Evolutionary conservation across 192 early-diverging fungal genomes (phyloP).

Genomic region (Umbelopsis vinacea): DNA sequence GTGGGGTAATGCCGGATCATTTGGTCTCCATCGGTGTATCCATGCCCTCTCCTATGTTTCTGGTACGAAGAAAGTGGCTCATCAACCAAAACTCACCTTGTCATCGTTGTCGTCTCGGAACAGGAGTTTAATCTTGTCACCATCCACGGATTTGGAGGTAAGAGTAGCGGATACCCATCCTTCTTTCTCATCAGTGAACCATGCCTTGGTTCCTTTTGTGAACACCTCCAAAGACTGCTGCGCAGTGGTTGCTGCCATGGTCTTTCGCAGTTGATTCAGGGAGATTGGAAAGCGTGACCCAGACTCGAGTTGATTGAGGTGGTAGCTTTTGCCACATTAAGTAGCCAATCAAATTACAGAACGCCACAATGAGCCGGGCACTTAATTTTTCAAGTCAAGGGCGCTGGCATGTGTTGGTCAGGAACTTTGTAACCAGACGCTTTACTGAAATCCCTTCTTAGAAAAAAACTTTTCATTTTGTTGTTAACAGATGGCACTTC

Average conservation of each 20-base stretch:
- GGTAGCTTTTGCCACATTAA: constrained; percentile 1
- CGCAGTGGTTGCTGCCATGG: constrained; percentile 26
- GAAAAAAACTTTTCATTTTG: too few species aligned
- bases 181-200: constrained; percentile 84
- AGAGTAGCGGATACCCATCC: constrained; percentile 82
- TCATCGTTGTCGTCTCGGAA: constrained; percentile 59
- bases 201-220: constrained; percentile 77
- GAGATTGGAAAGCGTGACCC: constrained; percentile 13
- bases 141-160: constrained; percentile 53
- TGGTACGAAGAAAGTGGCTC: neutral
- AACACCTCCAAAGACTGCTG: constrained; percentile 63
- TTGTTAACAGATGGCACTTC: too few species aligned
- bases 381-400: constrained; percentile 4
- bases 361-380: constrained; percentile 4
- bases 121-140: constrained; percentile 54
- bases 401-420: constrained; percentile 5
- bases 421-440: neutral
- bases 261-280: constrained; percentile 18
- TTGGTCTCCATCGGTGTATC: neutral
- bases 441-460: neutral
- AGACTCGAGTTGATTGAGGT: neutral
- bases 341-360: neutral
- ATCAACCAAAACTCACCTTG: constrained; percentile 7
- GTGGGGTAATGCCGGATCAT: constrained; percentile 4
- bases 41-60: neutral